Base-by-base conservation (phyloP, 805 yeast species). In the Hanseniaspora taiwanica region DNA sequence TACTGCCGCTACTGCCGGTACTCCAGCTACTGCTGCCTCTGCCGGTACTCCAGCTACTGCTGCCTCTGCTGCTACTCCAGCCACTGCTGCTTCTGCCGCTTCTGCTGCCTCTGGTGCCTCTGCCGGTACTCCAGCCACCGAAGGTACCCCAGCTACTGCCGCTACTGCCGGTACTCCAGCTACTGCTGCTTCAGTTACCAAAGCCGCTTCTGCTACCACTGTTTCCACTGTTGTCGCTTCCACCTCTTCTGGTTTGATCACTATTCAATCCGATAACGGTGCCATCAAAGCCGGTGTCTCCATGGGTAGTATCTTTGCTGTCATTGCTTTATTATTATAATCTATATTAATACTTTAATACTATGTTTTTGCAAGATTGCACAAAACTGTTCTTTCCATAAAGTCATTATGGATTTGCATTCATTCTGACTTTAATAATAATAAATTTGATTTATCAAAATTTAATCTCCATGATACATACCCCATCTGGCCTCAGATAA, bases 181-280 rank as follows among this genome's bases (percentile, higher is more conserved):
- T 16, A 25, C 36, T 16, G 36, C 29, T 17, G 31, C 40, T 13
- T 18, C n/a, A n/a, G n/a, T n/a, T n/a, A n/a, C n/a, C n/a, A n/a
- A n/a, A n/a, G n/a, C n/a, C n/a, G n/a, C n/a, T n/a, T n/a, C n/a
- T 36, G 35, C 29, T 1, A 35, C 38, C 29, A 29, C 40, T 29
- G 40, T 40, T 27, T 14, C 31, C 31, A 21, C 38, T 21, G 6
- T 21, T 35, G 38, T 6, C n/a, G n/a, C n/a, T n/a, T n/a, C n/a
- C n/a, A n/a, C n/a, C n/a, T n/a, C n/a, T n/a, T 21, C 13, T 20
- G 27, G 18, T 27, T 4, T 27, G 4, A n/a, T 13, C 16, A 20
- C 37, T 16, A 2, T 36, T 27, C 7, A 12, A 25, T 44, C 47
- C 35, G 38, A 38, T 8, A 42, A 38, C 37, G 35, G 35, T 34